Evolutionary conservation across 305 asterid species (phyloP).

Genomic region (Fraxinus nigra): DNA sequence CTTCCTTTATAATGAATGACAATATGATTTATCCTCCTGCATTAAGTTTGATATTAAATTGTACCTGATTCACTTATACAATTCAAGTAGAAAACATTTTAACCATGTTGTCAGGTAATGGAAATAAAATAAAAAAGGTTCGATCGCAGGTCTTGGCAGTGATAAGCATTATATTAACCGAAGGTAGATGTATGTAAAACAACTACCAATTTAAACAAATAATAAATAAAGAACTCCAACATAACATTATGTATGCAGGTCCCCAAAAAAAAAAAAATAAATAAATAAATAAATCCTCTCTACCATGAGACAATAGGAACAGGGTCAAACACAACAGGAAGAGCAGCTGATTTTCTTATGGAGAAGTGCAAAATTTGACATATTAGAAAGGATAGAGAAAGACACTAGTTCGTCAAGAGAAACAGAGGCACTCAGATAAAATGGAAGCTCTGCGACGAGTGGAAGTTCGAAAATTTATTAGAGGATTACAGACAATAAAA

Average conservation of each 20-base stretch:
- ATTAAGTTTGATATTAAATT: constrained; percentile 21
- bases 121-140: not conserved
- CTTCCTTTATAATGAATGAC: constrained; percentile 66
- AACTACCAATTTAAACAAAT: constrained; percentile 1
- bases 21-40: constrained; percentile 79
- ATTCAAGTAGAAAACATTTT: not conserved
- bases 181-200: not conserved
- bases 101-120: constrained; percentile 2
- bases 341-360: not conserved
- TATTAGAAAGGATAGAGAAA: not conserved
- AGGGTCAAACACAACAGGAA: not conserved
- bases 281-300: not conserved
- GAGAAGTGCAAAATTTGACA: not conserved
- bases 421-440: not conserved
- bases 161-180: not conserved
- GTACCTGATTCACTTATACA: constrained; percentile 6
- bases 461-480: not conserved
- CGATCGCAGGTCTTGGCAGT: not conserved
- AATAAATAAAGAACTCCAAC: not conserved
- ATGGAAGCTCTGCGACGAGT: not conserved
- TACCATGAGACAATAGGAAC: not conserved
- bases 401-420: not conserved
- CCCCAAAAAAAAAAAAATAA: not conserved
- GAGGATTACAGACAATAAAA: not conserved
- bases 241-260: not conserved